These are phyloP conservation scores for Iodosphaeria phyllophila DNA, from an alignment of 2,329 filamentous ascomycete species.

Conservation along the genomic window DNA sequence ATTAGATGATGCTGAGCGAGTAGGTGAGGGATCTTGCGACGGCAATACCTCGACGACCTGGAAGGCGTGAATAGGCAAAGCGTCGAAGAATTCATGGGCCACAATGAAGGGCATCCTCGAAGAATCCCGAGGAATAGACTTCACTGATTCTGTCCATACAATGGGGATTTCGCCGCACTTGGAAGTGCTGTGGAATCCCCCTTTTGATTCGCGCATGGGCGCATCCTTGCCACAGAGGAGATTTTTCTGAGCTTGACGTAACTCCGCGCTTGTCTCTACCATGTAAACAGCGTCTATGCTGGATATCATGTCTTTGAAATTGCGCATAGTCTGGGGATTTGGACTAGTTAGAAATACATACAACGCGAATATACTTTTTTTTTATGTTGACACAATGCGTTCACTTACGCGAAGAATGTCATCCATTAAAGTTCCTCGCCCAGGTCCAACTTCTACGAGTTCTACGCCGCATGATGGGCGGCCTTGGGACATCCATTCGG, in stretches of 20 bases:
- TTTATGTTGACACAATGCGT: no score
- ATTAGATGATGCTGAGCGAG: constrained; percentile 23
- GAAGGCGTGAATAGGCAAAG: constrained; percentile 89
- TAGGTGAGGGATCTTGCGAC: constrained; percentile 25
- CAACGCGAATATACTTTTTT: neutral
- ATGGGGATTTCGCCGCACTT: constrained; percentile 61
- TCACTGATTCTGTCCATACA: constrained; percentile 78
- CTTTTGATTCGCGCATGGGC: constrained; percentile 48
- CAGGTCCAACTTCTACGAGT: constrained; percentile 85
- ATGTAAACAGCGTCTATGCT: constrained; percentile 80
- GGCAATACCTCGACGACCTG: constrained; percentile 45
- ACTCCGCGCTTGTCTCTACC: constrained; percentile 74
- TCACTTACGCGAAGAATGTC: constrained; percentile 72
- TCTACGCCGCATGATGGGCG: constrained; percentile 56
- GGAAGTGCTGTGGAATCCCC: constrained; percentile 55
- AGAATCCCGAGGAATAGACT: constrained; percentile 53
- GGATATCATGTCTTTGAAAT: constrained; percentile 59
- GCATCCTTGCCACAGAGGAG: constrained; percentile 61
- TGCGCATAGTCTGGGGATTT: constrained; percentile 51
- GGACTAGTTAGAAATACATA: neutral
- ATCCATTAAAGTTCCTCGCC: constrained; percentile 89
- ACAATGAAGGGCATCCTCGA: constrained; percentile 77
- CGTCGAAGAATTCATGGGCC: constrained; percentile 97
- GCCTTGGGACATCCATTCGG: constrained; percentile 92
- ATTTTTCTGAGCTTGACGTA: constrained; percentile 61